A percentile compares a stretch with the other conserved stretches of the same genome.
phyloP scores from a whole-genome alignment of 352 stramenopile genomes.

The Phytophthora sp. region DNA sequence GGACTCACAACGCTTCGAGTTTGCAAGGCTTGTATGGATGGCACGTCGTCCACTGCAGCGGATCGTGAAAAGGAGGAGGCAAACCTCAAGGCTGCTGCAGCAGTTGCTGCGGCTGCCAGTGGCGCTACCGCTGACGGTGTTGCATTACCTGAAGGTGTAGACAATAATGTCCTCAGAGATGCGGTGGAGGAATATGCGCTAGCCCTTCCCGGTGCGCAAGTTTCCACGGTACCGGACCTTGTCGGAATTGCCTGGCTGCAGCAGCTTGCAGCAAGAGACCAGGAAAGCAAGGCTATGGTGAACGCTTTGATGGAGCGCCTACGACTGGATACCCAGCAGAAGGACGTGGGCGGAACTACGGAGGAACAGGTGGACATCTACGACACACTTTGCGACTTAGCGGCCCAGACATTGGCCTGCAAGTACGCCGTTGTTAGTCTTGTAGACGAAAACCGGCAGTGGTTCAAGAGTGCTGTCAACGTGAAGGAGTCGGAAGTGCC shows the following conservation, averaged over 20 bases:
- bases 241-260: constrained; percentile 82
- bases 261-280: constrained; percentile 70
- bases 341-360: constrained; percentile 9
- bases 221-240: constrained; percentile 70
- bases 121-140: constrained; percentile 19
- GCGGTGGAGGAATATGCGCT: constrained; percentile 81
- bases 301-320: constrained; percentile 74
- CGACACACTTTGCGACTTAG: constrained; percentile 81
- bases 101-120: constrained; percentile 15
- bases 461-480: constrained; percentile 93
- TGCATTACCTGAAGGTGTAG: constrained; percentile 46
- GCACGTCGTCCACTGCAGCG: constrained; percentile 33
- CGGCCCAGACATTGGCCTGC: constrained; percentile 73
- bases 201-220: constrained; percentile 56
- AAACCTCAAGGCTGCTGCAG: constrained; percentile 24
- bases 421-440: constrained; percentile 88
- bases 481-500: constrained; percentile 79
- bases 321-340: constrained; percentile 46
- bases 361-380: constrained; percentile 84
- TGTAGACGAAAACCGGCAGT: constrained; percentile 94
- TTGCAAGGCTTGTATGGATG: constrained; percentile 83
- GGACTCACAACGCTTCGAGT: constrained; percentile 78
- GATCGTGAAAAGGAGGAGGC: constrained; percentile 28
- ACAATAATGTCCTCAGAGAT: constrained; percentile 52
- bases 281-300: constrained; percentile 76